phyloP scores from a whole-genome alignment of 148 eudicot genomes.

The Rheum nobile region DNA sequence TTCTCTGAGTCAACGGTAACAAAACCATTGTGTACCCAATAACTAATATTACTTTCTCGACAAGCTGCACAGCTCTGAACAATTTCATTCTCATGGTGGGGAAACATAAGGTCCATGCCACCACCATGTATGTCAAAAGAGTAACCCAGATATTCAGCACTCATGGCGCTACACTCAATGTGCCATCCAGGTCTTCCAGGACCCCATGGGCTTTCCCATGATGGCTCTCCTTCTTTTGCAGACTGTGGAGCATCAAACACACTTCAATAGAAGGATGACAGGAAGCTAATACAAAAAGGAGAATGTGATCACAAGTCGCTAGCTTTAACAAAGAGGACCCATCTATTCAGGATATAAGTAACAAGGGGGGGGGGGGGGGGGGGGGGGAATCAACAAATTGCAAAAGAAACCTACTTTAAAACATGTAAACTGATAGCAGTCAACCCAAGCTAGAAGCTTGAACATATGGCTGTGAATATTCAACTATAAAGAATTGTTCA shows the following conservation, averaged over 20 bases:
- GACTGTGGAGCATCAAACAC: constrained; percentile 37
- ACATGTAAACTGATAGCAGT: not conserved
- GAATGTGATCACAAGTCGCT: not conserved
- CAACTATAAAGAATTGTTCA: not conserved
- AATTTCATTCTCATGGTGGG: constrained; percentile 98
- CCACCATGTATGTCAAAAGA: constrained; percentile 97
- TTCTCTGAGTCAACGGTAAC: constrained; percentile 80
- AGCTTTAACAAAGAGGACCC: not conserved
- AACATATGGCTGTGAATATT: not conserved
- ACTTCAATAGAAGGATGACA: not conserved
- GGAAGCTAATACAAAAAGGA: not conserved
- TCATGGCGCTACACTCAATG: constrained; percentile 99
- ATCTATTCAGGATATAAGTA: not conserved
- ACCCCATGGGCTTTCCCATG: constrained; percentile 99
- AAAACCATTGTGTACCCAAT: constrained; percentile 96
- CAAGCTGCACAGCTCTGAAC: constrained; percentile 99
- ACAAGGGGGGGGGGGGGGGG: too few species aligned
- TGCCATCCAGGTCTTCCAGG: constrained; percentile 99
- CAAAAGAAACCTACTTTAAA: not conserved
- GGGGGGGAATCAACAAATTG: too few species aligned
- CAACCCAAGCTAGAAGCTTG: not conserved
- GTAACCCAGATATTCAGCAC: constrained; percentile 73
- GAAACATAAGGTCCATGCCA: constrained; percentile 96
- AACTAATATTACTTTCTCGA: constrained; percentile 54
- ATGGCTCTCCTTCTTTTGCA: constrained; percentile 89